Base-by-base conservation (phyloP, 495 filamentous ascomycete species). In the Aspergillus egyptiacus region DNA sequence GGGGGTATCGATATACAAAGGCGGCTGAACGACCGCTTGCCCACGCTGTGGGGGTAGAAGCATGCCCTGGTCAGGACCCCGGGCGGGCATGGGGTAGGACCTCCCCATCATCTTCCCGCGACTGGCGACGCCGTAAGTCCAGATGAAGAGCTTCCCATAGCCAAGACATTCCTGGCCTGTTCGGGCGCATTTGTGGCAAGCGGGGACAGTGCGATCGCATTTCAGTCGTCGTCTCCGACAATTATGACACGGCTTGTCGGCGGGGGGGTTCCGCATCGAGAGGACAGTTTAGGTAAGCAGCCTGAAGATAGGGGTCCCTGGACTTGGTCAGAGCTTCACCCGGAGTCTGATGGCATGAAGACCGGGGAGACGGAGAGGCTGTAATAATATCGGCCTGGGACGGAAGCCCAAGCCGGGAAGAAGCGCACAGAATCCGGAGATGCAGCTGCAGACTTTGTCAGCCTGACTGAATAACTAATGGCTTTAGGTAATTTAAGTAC, bases 201-300 rank as follows among this genome's bases (percentile, higher is more conserved):
- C n/a, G 4, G 51, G 51, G 13, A 41, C 7, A 28, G 19, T 15
- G 14, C 44, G 38, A 17, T 53, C 51, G 50, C 56, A 70, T 32
- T 35, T 48, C 6, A 42, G 28, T 17, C 51, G 43, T 10, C 44
- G 28, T 27, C 48, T 33, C 5, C 48, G 48, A 28, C 48, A 51
- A 15, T 51, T 51, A 27, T 51, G 48, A 30, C 48, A 51, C 15
- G 48, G n/a, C 25, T 51, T 51, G 17, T 28, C 27, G 40, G 39
- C 39, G 39, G 40, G 27, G 25, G 1, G 13, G 5, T 23, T 39
- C 1, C 13, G 20, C 36, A 39, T 39, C 36, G 35, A 20, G 15
- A 10, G 9, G 8, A n/a, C n/a, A n/a, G n/a, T n/a, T n/a, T n/a
- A n/a, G n/a, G n/a, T n/a, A n/a, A n/a, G n/a, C n/a, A n/a, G n/a